phyloP scores from a whole-genome alignment of 208 protist species.

The Naegleria fowleri region DNA sequence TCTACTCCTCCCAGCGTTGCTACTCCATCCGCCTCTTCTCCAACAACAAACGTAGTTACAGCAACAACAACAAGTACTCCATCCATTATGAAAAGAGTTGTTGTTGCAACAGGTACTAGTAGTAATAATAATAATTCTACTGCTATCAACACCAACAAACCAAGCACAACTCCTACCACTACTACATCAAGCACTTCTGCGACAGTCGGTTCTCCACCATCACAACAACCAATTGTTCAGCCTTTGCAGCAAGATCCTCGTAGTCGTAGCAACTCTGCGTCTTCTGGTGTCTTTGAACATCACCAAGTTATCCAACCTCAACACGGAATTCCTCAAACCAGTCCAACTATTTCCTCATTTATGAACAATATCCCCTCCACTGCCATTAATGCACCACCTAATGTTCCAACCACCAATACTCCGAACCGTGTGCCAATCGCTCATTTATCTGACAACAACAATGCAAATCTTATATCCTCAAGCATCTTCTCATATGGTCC shows the following conservation, averaged over 20 bases:
- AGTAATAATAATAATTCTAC: no score
- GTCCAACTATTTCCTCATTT: not conserved
- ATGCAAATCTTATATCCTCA: not conserved
- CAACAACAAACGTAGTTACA: not conserved
- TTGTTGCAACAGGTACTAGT: not conserved
- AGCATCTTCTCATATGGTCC: not conserved
- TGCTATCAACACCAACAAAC: not conserved
- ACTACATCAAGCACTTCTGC: not conserved
- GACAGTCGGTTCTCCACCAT: not conserved
- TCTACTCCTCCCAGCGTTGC: not conserved
- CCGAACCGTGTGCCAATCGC: not conserved
- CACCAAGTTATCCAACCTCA: not conserved
- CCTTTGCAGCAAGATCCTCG: not conserved
- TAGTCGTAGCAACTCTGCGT: not conserved
- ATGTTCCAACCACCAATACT: not conserved
- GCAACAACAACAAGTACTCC: not conserved
- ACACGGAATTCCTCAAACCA: not conserved
- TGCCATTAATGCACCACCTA: not conserved
- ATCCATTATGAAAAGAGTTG: not conserved
- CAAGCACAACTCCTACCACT: not conserved
- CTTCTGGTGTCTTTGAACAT: not conserved
- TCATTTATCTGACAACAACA: not conserved
- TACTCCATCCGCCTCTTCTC: not conserved
- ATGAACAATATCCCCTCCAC: not conserved
- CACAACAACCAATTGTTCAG: not conserved